Conservation (phyloP, 148 eudicot genomes). For the Simmondsia chinensis region DNA sequence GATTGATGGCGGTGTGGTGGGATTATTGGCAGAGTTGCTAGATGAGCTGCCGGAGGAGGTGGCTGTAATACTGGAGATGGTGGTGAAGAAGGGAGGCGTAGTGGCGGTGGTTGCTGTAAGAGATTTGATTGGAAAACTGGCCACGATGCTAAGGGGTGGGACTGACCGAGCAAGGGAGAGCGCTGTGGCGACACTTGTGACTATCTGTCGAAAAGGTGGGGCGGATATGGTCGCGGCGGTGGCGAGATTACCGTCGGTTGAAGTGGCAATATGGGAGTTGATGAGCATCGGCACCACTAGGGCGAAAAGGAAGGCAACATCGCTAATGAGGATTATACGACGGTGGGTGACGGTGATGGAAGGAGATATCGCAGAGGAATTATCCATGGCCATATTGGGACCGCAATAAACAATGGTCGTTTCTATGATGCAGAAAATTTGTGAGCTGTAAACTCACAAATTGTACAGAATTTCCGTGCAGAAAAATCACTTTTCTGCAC, state of each 20-base stretch:
- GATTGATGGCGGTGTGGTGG: slow-evolving; percentile 59
- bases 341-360: slow-evolving; percentile 84
- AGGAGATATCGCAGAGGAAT: slow-evolving; percentile 23
- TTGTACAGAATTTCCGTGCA: too few relatives aligned
- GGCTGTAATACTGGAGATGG: slow-evolving; percentile 46
- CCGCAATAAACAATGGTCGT: slow-evolving; percentile 13
- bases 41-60: slow-evolving; percentile 60
- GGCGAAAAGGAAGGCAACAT: slow-evolving; percentile 66
- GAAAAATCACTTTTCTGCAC: too few relatives aligned
- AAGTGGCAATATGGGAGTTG: slow-evolving; percentile 78
- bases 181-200: slow-evolving; percentile 68
- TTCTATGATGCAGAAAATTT: too few relatives aligned
- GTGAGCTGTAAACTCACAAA: too few relatives aligned
- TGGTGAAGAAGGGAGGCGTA: slow-evolving; percentile 74
- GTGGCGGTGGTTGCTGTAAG: slow-evolving; percentile 45
- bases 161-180: slow-evolving; percentile 61
- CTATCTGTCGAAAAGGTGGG: slow-evolving; percentile 76
- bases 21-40: slow-evolving; percentile 32
- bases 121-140: slow-evolving; percentile 36
- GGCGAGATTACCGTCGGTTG: slow-evolving; percentile 50
- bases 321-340: slow-evolving; percentile 66
- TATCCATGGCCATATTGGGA: slow-evolving; percentile 31
- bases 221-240: slow-evolving; percentile 61
- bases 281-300: slow-evolving; percentile 70
- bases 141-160: slow-evolving; percentile 45